Percentiles rank a stretch among this genome's conserved stretches.
phyloP scores from a whole-genome alignment of 768 basidiomycete genomes.

The Lentinula aciculospora region DNA sequence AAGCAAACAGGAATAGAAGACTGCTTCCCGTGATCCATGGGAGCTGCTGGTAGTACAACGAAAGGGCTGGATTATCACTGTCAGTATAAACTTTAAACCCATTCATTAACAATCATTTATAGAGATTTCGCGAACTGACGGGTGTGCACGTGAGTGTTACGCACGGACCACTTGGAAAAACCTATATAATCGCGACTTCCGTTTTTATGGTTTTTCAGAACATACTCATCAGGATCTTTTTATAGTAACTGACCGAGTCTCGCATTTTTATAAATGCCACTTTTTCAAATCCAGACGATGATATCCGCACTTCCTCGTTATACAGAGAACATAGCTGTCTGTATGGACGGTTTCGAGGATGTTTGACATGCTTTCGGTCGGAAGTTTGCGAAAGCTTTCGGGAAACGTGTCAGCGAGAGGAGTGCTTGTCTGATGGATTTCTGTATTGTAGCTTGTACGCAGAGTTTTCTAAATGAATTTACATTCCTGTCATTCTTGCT shows the following conservation, averaged over 20 bases:
- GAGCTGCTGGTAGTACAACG: too few relatives aligned
- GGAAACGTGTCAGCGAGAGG: slow-evolving; percentile 35
- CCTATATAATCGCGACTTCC: slow-evolving; percentile 25
- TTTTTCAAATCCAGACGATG: slow-evolving; percentile 60
- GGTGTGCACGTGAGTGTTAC: background rate
- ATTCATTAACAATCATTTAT: too few relatives aligned
- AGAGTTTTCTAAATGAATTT: too few relatives aligned
- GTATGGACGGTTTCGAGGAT: slow-evolving; percentile 43
- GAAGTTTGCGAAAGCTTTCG: slow-evolving; percentile 18
- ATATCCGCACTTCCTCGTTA: slow-evolving; percentile 49
- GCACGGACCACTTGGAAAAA: slow-evolving; percentile 29
- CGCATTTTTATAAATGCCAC: slow-evolving; percentile 67
- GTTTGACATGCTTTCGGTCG: slow-evolving; percentile 32
- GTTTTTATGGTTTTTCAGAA: slow-evolving; percentile 36
- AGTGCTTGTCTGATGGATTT: slow-evolving; percentile 51
- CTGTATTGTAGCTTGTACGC: background rate
- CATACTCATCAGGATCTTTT: slow-evolving; percentile 73
- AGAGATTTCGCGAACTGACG: too few relatives aligned
- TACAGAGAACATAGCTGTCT: slow-evolving; percentile 49
- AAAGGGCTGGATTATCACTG: too few relatives aligned
- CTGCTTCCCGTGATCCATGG: too few relatives aligned
- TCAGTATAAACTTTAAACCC: too few relatives aligned
- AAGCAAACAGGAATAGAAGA: too few relatives aligned
- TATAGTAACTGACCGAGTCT: slow-evolving; percentile 71
- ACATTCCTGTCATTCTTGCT: too few relatives aligned